Conservation (phyloP, 2,329 filamentous ascomycete species). For the Madurella fahalii region DNA sequence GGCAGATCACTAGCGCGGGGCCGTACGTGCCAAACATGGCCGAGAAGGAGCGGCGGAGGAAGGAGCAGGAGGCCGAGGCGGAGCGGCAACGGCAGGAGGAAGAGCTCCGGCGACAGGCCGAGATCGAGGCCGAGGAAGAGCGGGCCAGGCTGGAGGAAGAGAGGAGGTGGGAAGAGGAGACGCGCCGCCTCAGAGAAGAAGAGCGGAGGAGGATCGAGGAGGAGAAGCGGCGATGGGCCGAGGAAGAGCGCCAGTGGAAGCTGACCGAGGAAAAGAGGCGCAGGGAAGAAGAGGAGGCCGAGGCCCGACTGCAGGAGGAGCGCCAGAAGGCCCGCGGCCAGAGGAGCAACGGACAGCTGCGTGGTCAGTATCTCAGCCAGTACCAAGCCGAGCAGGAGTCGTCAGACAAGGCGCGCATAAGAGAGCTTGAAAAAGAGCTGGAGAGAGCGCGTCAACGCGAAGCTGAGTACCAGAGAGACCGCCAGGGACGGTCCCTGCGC, state of each 20-base stretch:
- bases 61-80: constrained; percentile 54
- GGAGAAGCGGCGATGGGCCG: constrained; percentile 70
- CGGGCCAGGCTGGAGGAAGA: constrained; percentile 60
- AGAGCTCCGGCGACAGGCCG: constrained; percentile 43
- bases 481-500: constrained; percentile 45
- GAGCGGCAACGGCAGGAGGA: constrained; percentile 57
- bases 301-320: constrained; percentile 63
- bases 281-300: constrained; percentile 69
- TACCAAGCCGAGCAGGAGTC: constrained; percentile 69
- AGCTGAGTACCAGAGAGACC: constrained; percentile 57
- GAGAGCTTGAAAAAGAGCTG: constrained; percentile 72
- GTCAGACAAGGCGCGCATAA: constrained; percentile 53
- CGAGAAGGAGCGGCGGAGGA: constrained; percentile 72
- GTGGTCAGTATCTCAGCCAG: constrained; percentile 81
- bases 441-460: constrained; percentile 60
- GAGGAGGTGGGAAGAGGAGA: constrained; percentile 72
- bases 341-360: constrained; percentile 63
- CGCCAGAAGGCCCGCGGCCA: constrained; percentile 53
- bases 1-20: constrained; percentile 83
- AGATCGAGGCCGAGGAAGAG: constrained; percentile 57
- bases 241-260: constrained; percentile 74
- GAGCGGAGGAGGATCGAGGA: constrained; percentile 60
- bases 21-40: constrained; percentile 76
- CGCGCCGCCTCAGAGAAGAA: constrained; percentile 62
- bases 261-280: constrained; percentile 62